A percentile compares a stretch with the other conserved stretches of the same genome.
These are phyloP conservation scores for Kalaharituber pfeilii DNA, from an alignment of 2,329 filamentous ascomycete species.

Conservation along the genomic window DNA sequence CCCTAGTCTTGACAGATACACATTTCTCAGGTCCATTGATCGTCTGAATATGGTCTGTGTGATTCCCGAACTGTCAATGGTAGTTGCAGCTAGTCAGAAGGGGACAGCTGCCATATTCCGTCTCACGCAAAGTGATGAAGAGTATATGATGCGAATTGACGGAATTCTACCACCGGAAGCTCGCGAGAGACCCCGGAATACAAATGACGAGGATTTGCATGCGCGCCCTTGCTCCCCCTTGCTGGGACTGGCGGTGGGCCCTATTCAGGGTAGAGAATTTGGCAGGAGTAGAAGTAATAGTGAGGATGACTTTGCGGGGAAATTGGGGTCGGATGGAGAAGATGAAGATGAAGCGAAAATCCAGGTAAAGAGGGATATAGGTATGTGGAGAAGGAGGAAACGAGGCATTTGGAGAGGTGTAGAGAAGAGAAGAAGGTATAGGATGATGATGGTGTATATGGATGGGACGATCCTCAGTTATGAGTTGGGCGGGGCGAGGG, in stretches of 20 bases:
- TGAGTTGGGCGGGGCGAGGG: constrained; percentile 37
- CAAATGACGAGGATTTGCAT: neutral
- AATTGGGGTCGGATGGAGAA: constrained; percentile 7
- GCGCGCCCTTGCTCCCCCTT: constrained; percentile 31
- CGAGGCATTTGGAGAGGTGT: constrained; percentile 11
- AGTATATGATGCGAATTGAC: constrained; percentile 29
- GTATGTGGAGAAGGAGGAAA: constrained; percentile 18
- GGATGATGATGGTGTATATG: constrained; percentile 53
- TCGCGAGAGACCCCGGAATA: constrained; percentile 30
- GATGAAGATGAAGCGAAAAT: constrained; percentile 10
- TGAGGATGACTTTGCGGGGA: neutral
- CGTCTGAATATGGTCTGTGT: constrained; percentile 45
- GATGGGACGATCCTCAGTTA: constrained; percentile 55
- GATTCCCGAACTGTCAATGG: constrained; percentile 52
- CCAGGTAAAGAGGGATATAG: constrained; percentile 6
- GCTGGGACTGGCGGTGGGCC: constrained; percentile 50
- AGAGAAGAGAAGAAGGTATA: constrained; percentile 36
- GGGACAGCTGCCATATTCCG: constrained; percentile 47
- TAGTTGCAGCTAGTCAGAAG: constrained; percentile 48
- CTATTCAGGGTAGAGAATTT: constrained; percentile 35
- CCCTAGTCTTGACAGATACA: neutral
- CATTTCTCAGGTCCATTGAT: constrained; percentile 24
- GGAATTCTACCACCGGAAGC: constrained; percentile 32
- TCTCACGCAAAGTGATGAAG: constrained; percentile 36
- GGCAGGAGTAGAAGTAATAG: constrained; percentile 3